Evolutionary conservation across 345 rosid species (phyloP).

Genomic region (Citrus cavaleriei): DNA sequence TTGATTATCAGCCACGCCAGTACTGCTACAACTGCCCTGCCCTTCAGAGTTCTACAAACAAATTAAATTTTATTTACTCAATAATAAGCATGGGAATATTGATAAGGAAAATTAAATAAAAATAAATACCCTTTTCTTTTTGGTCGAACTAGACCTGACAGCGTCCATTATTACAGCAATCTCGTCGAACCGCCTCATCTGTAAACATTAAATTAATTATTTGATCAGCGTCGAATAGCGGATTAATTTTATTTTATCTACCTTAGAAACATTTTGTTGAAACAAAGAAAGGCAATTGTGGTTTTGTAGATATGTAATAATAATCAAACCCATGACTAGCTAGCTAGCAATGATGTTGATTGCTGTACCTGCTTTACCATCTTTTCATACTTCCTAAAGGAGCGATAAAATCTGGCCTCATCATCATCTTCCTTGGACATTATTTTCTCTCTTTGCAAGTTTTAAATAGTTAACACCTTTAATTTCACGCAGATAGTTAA

Average conservation of each 20-base stretch:
- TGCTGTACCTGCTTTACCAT: slow-evolving; percentile 8
- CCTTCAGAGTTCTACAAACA: neutral
- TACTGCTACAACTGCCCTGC: neutral
- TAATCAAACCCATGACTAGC: too few relatives aligned
- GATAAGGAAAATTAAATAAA: too few relatives aligned
- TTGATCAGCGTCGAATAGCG: too few relatives aligned
- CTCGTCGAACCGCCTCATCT: neutral
- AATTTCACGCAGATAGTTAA: too few relatives aligned
- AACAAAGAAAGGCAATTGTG: too few relatives aligned
- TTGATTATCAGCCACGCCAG: neutral
- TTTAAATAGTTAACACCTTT: neutral
- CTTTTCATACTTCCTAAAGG: slow-evolving; percentile 16
- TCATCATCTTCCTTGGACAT: slow-evolving; percentile 9
- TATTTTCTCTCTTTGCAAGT: neutral
- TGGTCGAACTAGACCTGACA: neutral
- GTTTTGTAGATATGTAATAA: too few relatives aligned
- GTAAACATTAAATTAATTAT: neutral
- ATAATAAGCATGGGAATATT: too few relatives aligned
- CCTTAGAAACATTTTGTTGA: too few relatives aligned
- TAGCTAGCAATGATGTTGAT: neutral
- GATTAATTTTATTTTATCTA: too few relatives aligned
- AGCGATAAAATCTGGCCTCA: slow-evolving; percentile 3
- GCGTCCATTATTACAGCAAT: neutral
- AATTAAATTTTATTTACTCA: neutral
- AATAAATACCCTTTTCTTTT: neutral